Percentiles rank a stretch among this genome's conserved stretches.
Evolutionary conservation across 192 early-diverging fungal species (phyloP).

Genomic region (Endogone sp.): DNA sequence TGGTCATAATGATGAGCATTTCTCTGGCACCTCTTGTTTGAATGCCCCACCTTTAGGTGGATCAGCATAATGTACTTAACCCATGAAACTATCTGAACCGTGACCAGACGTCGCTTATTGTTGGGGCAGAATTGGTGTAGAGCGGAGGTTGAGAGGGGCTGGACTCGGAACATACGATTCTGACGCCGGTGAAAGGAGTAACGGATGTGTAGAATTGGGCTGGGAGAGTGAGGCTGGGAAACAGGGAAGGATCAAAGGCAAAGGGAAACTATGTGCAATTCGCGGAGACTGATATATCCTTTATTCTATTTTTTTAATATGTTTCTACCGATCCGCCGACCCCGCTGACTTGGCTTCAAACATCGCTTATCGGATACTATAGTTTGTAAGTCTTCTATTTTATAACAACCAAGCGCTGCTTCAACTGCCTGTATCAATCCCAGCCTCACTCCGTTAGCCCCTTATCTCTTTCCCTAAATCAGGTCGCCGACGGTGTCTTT

Average conservation of each 20-base stretch:
- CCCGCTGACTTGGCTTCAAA: too few species aligned
- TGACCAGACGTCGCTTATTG: not conserved
- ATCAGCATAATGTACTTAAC: constrained; percentile 27
- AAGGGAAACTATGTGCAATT: not conserved
- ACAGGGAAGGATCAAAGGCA: not conserved
- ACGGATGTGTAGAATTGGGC: not conserved
- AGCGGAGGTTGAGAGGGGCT: too few species aligned
- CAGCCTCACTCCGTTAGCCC: not conserved
- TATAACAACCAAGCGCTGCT: not conserved
- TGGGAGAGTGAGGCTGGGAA: not conserved
- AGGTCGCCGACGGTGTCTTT: constrained; percentile 99
- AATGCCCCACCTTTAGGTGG: constrained; percentile 20
- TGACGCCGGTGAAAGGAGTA: not conserved
- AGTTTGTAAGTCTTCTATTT: not conserved
- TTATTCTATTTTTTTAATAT: not conserved
- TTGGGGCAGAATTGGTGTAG: not conserved
- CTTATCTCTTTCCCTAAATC: constrained; percentile 5
- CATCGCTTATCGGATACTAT: not conserved
- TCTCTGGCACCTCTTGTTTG: constrained; percentile 60
- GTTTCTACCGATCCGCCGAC: not conserved
- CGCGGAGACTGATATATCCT: not conserved
- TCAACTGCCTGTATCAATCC: not conserved
- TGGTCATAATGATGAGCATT: constrained; percentile 31
- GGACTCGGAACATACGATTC: too few species aligned
- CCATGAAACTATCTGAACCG: constrained; percentile 27